These are phyloP conservation scores for Penicillium hordei DNA, from an alignment of 2,329 filamentous ascomycete species.

Conservation along the genomic window DNA sequence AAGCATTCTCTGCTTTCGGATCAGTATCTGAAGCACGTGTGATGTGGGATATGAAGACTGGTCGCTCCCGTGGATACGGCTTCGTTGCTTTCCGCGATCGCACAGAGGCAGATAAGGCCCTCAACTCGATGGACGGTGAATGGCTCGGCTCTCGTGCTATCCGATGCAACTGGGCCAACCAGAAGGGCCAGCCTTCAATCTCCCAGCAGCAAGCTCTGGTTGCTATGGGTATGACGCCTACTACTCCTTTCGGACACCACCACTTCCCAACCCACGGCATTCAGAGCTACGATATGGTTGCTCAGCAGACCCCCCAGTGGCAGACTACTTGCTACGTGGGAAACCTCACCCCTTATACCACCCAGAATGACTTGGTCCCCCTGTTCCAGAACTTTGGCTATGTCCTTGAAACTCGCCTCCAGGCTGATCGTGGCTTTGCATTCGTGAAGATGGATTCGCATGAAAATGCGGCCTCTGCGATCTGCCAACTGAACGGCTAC, in stretches of 20 bases:
- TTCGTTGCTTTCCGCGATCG: slow-evolving; percentile 98
- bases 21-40: slow-evolving; percentile 95
- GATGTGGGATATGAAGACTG: slow-evolving; percentile 99
- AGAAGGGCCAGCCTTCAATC: slow-evolving; percentile 99
- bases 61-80: slow-evolving; percentile 92
- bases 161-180: slow-evolving; percentile 99
- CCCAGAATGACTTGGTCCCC: slow-evolving; percentile 93
- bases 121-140: slow-evolving; percentile 98
- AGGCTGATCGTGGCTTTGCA: slow-evolving; percentile 94
- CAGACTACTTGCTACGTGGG: slow-evolving; percentile 98
- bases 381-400: slow-evolving; percentile 98
- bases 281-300: slow-evolving; percentile 96
- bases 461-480: slow-evolving; percentile 97
- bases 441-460: slow-evolving; percentile 99
- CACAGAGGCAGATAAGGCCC: slow-evolving; percentile 87
- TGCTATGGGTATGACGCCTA: slow-evolving; percentile 96
- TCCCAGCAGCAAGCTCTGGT: slow-evolving; percentile 96
- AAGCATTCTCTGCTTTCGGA: slow-evolving; percentile 95
- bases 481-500: slow-evolving; percentile 96
- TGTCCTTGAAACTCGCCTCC: slow-evolving; percentile 95
- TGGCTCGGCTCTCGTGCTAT: slow-evolving; percentile 98
- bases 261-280: slow-evolving; percentile 97
- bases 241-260: slow-evolving; percentile 92
- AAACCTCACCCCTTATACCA: slow-evolving; percentile 96
- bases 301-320: slow-evolving; percentile 92